These are phyloP conservation scores for Kockovaella imperatae DNA, from an alignment of 768 basidiomycete genomes.

Conservation along the genomic window DNA sequence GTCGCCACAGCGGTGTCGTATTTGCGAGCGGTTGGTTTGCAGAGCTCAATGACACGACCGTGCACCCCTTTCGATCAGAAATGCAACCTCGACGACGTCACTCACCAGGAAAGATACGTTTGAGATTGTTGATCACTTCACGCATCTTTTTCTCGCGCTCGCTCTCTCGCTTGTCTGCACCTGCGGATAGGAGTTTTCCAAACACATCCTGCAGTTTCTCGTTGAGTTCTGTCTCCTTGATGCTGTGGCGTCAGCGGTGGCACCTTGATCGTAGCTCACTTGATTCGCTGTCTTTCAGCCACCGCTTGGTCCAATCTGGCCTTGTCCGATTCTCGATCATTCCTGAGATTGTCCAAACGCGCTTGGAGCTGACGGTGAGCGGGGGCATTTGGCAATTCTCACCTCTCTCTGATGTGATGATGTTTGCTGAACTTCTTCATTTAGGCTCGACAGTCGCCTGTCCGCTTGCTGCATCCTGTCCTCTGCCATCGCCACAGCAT, in stretches of 20 bases:
- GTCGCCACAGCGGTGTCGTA: conserved; percentile 88
- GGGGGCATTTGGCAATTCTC: conserved; percentile 6
- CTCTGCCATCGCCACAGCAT: conserved; percentile 58
- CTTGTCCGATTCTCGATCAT: conserved; percentile 58
- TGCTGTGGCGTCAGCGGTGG: conserved; percentile 49
- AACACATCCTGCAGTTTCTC: conserved; percentile 80
- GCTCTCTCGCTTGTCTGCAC: conserved; percentile 76
- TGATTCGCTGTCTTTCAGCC: conserved; percentile 70
- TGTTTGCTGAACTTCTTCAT: no score
- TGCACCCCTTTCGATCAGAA: conserved; percentile 59
- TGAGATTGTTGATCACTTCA: conserved; percentile 73
- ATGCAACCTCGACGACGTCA: not conserved
- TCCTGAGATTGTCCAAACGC: conserved; percentile 54
- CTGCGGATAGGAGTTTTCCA: conserved; percentile 77
- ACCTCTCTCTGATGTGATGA: conserved; percentile 24
- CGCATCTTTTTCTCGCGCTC: conserved; percentile 76
- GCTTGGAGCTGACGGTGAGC: conserved; percentile 47
- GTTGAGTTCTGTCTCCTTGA: conserved; percentile 82
- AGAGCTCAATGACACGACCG: conserved; percentile 85
- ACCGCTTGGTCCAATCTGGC: conserved; percentile 78
- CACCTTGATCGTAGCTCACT: conserved; percentile 49
- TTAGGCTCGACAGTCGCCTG: conserved; percentile 52
- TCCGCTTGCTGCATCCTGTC: conserved; percentile 63
- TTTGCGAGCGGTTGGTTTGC: conserved; percentile 85
- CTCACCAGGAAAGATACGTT: conserved; percentile 79